A percentile compares a stretch with the other conserved stretches of the same genome.
phyloP scores from a whole-genome alignment of 108 stramenopile species.

The Pelagomonas calceolata region DNA sequence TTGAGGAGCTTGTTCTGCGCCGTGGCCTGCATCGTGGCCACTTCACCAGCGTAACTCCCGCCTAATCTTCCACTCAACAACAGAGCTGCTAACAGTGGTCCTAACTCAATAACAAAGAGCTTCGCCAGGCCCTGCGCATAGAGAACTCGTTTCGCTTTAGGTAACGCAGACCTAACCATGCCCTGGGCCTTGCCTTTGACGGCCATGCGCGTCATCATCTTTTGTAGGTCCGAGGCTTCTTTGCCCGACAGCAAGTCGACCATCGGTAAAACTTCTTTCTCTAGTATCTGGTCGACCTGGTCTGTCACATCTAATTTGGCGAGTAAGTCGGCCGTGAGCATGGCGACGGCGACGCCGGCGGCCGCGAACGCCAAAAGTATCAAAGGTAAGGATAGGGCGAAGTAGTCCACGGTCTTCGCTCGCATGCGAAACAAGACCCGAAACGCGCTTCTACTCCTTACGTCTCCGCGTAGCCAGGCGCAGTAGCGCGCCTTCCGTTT shows the following conservation, averaged over 20 bases:
- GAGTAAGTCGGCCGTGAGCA: slow-evolving; percentile 58
- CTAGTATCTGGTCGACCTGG: slow-evolving; percentile 51
- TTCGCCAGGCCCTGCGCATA: slow-evolving; percentile 67
- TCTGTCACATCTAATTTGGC: slow-evolving; percentile 50
- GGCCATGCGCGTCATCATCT: slow-evolving; percentile 47
- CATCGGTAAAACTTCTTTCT: slow-evolving; percentile 53
- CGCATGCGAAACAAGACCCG: slow-evolving; percentile 30
- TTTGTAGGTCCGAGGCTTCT: slow-evolving; percentile 20
- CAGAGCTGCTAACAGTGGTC: slow-evolving; percentile 59
- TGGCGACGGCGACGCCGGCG: slow-evolving; percentile 62
- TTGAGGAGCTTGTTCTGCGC: slow-evolving; percentile 54
- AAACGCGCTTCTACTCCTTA: neutral
- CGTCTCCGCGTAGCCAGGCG: neutral
- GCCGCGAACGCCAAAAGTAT: slow-evolving; percentile 59
- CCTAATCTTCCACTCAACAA: slow-evolving; percentile 64
- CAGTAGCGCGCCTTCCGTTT: too few species aligned
- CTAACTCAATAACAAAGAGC: slow-evolving; percentile 64
- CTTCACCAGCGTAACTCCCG: slow-evolving; percentile 61
- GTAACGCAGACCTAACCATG: slow-evolving; percentile 51
- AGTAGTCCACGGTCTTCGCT: slow-evolving; percentile 52
- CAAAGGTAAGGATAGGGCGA: slow-evolving; percentile 51
- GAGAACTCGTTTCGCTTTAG: slow-evolving; percentile 55
- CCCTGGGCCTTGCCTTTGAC: slow-evolving; percentile 51
- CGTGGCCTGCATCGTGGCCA: slow-evolving; percentile 64
- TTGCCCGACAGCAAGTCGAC: slow-evolving; percentile 59